Conservation (phyloP, 495 filamentous ascomycete species). For the Hyaloscypha hepaticicola region DNA sequence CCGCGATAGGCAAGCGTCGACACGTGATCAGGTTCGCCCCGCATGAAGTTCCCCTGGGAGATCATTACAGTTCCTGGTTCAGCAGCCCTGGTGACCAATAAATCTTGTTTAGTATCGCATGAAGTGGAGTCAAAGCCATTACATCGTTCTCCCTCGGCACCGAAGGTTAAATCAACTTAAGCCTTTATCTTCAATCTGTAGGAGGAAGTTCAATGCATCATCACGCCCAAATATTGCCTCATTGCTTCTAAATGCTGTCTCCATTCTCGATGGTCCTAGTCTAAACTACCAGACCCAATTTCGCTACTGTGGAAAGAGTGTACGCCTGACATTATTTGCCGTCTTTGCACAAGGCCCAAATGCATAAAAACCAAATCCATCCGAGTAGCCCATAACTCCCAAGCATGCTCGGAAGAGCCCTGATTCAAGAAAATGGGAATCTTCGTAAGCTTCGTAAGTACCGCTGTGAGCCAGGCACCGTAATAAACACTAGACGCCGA, state of each 20-base stretch:
- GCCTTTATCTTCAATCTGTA: not conserved
- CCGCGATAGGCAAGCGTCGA: not conserved
- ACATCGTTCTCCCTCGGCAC: not conserved
- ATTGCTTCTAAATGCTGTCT: not conserved
- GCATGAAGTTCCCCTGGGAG: not conserved
- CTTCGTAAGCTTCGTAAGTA: constrained; percentile 28
- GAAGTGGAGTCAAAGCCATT: not conserved
- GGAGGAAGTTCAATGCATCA: not conserved
- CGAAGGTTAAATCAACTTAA: not conserved
- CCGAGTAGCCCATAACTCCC: constrained; percentile 20
- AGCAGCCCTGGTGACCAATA: not conserved
- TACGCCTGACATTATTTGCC: constrained; percentile 26
- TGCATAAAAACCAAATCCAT: constrained; percentile 23
- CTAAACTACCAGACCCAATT: constrained; percentile 7
- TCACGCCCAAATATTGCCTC: not conserved
- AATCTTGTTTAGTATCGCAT: not conserved
- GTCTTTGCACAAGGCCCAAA: constrained; percentile 16
- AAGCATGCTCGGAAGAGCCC: constrained; percentile 20
- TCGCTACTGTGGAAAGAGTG: constrained; percentile 23
- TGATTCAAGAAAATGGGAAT: constrained; percentile 25
- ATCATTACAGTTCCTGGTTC: not conserved
- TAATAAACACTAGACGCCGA: constrained; percentile 25
- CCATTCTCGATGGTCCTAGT: not conserved
- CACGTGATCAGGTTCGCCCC: not conserved
- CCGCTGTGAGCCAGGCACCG: constrained; percentile 7